Evolutionary conservation across 169 alveolate genomes (phyloP), one percentile per base, ranked within the genome.

Genomic region (Plasmodium gonderi): DNA sequence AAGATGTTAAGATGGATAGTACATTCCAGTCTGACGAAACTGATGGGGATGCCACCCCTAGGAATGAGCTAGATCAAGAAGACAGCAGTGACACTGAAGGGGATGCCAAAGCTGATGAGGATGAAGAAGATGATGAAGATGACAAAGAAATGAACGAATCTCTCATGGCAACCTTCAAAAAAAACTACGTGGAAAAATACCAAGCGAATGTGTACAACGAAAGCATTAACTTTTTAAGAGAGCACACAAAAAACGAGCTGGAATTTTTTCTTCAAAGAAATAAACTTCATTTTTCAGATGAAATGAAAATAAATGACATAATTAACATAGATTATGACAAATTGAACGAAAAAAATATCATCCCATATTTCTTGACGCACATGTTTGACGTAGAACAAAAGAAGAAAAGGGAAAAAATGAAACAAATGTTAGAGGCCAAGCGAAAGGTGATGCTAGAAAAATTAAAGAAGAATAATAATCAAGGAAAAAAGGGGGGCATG

Each of bases 271-370:
- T 82, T 14, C 81, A 82, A 82, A 82, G 42, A 69, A 72, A 42
- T 20, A 82, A 72, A 47, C 45, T 45, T 20, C 72, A 82, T 75
- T 6, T 17, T 82, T 69, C 83, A 14, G 51, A 69, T n/a, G 92
- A 82, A 82, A 82, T 82, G 92, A 82, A 82, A 68, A 74, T 82
- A 31, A 82, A 82, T 31, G 92, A 82, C 40, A 69, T 82, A 31
- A 69, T 82, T 47, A 82, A 82, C 77, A 82, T 82, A 1, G 92
- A 82, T 33, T 82, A 82, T 82, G 92, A 82, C 42, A 82, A 82
- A 38, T 40, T 82, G 14, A 82, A 82, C 44, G 92, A 82, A 60
- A 82, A 82, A 82, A 82, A 82, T 82, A 82, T 82, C 23, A 82
- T 82, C 33, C 92, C 92, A 1, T 82, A 82, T 40, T 82, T 82